Percentiles rank a stretch among this genome's conserved stretches.
phyloP scores from a whole-genome alignment of 1,139 yeast species.

The Geotrichum klebahnii region DNA sequence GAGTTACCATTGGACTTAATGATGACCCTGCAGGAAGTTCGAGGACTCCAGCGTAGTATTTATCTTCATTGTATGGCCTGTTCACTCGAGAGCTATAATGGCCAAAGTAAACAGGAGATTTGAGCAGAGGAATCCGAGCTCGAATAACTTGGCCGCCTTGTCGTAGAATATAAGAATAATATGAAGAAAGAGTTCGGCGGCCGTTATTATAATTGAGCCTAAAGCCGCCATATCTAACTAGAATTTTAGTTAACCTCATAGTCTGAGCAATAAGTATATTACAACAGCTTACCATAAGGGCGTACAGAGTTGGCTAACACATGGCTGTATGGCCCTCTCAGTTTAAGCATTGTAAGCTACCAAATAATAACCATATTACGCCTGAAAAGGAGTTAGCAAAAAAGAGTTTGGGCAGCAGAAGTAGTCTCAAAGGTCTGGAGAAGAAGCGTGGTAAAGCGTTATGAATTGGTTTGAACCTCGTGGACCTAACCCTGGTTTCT shows the following conservation, averaged over 20 bases:
- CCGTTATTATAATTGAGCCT: background rate
- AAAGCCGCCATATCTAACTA: background rate
- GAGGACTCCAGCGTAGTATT: conserved; percentile 59
- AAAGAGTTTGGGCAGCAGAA: too few species aligned
- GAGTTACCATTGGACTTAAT: conserved; percentile 37
- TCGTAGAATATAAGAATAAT: conserved; percentile 12
- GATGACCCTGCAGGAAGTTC: conserved; percentile 44
- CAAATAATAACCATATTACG: conserved; percentile 5
- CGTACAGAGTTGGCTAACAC: background rate
- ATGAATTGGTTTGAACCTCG: background rate
- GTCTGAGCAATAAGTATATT: background rate
- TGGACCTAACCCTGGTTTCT: conserved; percentile 4
- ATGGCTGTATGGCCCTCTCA: conserved; percentile 1
- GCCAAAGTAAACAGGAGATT: conserved; percentile 76
- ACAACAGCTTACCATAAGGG: background rate
- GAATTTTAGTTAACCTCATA: background rate
- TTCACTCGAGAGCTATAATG: conserved; percentile 74
- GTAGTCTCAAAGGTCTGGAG: background rate
- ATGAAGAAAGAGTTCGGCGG: conserved; percentile 16
- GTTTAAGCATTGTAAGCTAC: conserved; percentile 5
- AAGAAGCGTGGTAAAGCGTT: background rate
- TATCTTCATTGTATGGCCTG: conserved; percentile 76
- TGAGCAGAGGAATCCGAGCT: conserved; percentile 52
- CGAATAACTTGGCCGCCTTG: conserved; percentile 17
- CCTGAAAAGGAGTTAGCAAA: too few species aligned